Base-by-base conservation (phyloP, 1,284 basidiomycete species). In the Tilletia walkeri region DNA sequence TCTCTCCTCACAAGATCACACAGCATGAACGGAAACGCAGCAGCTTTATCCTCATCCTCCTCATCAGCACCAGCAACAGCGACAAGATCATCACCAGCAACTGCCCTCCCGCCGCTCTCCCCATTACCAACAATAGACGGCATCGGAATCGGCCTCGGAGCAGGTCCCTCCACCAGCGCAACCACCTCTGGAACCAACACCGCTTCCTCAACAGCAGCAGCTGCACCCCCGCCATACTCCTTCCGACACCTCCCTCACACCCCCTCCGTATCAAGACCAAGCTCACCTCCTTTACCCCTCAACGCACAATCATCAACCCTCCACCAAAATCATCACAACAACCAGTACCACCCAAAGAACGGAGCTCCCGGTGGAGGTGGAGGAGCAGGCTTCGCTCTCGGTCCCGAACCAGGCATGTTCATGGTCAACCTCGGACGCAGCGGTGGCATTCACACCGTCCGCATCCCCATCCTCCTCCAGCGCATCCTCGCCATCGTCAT, bases 171-270 rank as follows among this genome's bases (percentile, higher is more conserved):
- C 41, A 14, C 41, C 41, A 45, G 41, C 41, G 41, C 41, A 9
- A 45, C 41, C 41, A 59, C 54, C 30, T 10, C 9, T 59, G 30
- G 30, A 14, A 30, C 36, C 54, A 59, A 38, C 54, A 59, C 30
- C 2, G 30, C 54, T 7, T 38, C 54, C 54, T 9, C 54, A 30
- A 14, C 30, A 34, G 54, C 30, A 30, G 36, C 30, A 34, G 30
- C 54, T 2, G 54, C 54, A 56, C 79, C 79, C 67, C 79, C 79
- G 61, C 79, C 79, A 4, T 80, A 80, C 65, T 73, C 78, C 66
- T 78, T 80, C 70, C 75, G 77, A 47, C 79, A 79, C 53, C 73
- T 78, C 18, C 76, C 78, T 0, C 76, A 76, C 16, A 80, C 79
- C 14, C 79, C 79, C 5, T 72, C 76, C 14, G 74, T 75, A 14